Evolutionary conservation across 495 filamentous ascomycete species (phyloP), one percentile per base, ranked within the genome.

Genomic region (Neurospora africana): DNA sequence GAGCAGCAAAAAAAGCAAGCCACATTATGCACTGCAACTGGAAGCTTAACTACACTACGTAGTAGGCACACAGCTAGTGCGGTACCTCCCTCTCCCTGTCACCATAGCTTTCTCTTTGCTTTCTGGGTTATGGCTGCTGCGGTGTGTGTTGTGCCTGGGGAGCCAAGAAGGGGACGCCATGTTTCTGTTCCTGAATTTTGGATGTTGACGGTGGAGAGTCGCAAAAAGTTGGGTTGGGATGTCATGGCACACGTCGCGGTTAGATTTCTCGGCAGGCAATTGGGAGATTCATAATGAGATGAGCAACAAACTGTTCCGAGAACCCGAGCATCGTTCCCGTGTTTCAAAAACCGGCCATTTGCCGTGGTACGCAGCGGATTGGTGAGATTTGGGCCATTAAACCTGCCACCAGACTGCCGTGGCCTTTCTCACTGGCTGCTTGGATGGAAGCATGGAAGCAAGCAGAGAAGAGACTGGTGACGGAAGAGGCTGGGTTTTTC

Each of bases 281-380:
- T 71, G 19, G 38, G 70, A 47, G 47, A 68, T 68, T 33, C 2
- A 2, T 33, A 41, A 30, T 10, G 69, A 21, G 40, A 27, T 70
- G 69, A 70, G 36, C 69, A 47, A 21, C 69, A 65, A 71, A 6
- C 69, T 53, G 37, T 70, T 33, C 38, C 40, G n/a, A 70, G 23
- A 44, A 41, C 69, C 36, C n/a, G 39, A 41, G 40, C 40, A 70
- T 41, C 41, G 30, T 8, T 72, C 39, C 72, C 69, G 74, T 72
- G 74, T 74, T 75, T 75, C 74, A 68, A 74, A 35, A 44, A 73
- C 69, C 69, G 65, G 74, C 19, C 74, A 73, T 39, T 70, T 73
- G 58, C 69, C 69, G 74, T 72, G 72, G 65, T 71, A 73, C 74
- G 23, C 33, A n/a, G 69, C 33, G 38, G 35, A 67, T 70, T 27